phyloP scores from a whole-genome alignment of 208 protist species.

The Kentomonas sorsogonicus region DNA sequence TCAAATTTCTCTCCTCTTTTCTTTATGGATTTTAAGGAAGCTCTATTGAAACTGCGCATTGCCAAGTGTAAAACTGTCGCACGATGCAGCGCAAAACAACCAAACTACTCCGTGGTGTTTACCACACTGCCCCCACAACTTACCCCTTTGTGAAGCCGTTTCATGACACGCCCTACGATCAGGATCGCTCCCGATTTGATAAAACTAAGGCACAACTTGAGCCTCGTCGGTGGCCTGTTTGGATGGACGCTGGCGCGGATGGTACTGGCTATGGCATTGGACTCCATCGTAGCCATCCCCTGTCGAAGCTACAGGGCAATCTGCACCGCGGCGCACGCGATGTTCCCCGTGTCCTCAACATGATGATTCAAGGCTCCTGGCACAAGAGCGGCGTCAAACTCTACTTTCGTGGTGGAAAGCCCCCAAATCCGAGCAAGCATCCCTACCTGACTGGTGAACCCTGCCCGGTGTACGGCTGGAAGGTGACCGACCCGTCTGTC shows the following conservation, averaged over 20 bases:
- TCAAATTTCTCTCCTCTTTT: not conserved
- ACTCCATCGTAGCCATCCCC: constrained; percentile 71
- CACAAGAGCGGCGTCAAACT: constrained; percentile 87
- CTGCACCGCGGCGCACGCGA: constrained; percentile 44
- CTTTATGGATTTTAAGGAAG: not conserved
- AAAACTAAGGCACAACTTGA: constrained; percentile 27
- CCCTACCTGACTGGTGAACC: constrained; percentile 87
- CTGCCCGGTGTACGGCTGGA: constrained; percentile 88
- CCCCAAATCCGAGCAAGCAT: constrained; percentile 83
- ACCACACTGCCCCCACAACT: constrained; percentile 77
- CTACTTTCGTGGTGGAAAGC: constrained; percentile 87
- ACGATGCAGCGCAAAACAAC: constrained; percentile 16
- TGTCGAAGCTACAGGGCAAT: constrained; percentile 80
- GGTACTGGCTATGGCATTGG: constrained; percentile 84
- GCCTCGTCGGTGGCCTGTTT: constrained; percentile 60
- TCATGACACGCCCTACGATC: constrained; percentile 84
- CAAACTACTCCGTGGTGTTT: constrained; percentile 38
- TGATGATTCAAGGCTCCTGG: constrained; percentile 90
- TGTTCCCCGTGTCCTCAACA: constrained; percentile 73
- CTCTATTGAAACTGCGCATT: not conserved
- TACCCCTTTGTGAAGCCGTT: constrained; percentile 87
- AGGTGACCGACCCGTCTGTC: constrained; percentile 67
- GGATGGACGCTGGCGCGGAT: constrained; percentile 87
- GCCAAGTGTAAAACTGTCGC: not conserved
- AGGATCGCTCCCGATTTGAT: constrained; percentile 60